phyloP scores from a whole-genome alignment of 2,329 filamentous ascomycete genomes.

The Aspergillus alliaceus region DNA sequence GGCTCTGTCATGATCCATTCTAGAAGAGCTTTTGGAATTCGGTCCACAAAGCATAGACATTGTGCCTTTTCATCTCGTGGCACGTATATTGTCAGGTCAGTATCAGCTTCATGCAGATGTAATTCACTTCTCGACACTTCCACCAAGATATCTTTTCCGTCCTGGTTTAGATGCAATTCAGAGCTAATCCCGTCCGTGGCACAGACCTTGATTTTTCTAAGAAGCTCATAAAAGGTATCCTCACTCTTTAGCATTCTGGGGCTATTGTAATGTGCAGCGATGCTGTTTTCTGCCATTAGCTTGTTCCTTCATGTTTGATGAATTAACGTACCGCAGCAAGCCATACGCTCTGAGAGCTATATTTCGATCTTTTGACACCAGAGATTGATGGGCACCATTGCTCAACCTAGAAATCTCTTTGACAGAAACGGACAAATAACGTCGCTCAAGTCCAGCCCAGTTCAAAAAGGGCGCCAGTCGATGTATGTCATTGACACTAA shows the following conservation, averaged over 20 bases:
- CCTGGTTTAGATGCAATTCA: conserved; percentile 12
- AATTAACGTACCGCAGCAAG: conserved; percentile 8
- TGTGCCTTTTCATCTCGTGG: conserved; percentile 4
- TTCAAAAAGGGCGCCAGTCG: conserved; percentile 8
- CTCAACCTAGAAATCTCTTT: conserved; percentile 8
- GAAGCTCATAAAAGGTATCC: conserved; percentile 4
- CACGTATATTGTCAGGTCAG: conserved; percentile 6
- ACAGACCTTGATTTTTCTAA: conserved; percentile 3
- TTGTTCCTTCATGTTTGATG: neutral
- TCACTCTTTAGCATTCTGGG: conserved; percentile 3
- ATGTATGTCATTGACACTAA: conserved; percentile 3
- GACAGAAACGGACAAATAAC: conserved; percentile 10
- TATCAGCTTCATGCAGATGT: conserved; percentile 4
- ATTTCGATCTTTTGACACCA: conserved; percentile 1
- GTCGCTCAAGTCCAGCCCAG: conserved; percentile 4
- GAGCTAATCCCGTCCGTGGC: conserved; percentile 13
- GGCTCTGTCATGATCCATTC: conserved; percentile 15
- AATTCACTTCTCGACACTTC: conserved; percentile 7
- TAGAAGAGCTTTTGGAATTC: conserved; percentile 7
- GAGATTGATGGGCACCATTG: neutral
- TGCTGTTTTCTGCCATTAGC: neutral
- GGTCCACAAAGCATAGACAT: conserved; percentile 10
- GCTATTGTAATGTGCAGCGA: conserved; percentile 9
- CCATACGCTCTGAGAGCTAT: conserved; percentile 10
- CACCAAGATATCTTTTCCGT: conserved; percentile 7